phyloP scores from a whole-genome alignment of 352 stramenopile genomes.

The Phytophthora pluvialis region DNA sequence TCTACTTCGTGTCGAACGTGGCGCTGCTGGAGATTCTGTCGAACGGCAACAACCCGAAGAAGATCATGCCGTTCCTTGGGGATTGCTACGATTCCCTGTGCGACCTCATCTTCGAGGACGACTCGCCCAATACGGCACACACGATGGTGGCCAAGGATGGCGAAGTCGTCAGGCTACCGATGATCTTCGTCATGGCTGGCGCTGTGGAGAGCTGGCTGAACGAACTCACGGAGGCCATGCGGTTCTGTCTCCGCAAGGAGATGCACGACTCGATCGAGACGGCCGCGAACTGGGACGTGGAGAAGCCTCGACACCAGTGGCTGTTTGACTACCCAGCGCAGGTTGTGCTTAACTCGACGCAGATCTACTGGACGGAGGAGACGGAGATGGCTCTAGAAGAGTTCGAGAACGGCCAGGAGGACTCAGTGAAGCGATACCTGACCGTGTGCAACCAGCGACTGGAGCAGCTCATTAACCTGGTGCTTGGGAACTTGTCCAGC shows the following conservation, averaged over 20 bases:
- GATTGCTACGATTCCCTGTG: conserved; percentile 98
- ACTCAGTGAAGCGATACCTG: conserved; percentile 87
- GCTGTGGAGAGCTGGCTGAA: conserved; percentile 90
- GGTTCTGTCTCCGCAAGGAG: conserved; percentile 82
- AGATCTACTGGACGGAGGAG: conserved; percentile 97
- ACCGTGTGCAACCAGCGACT: conserved; percentile 83
- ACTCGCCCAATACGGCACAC: conserved; percentile 77
- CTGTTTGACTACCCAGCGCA: conserved; percentile 96
- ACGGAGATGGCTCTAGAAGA: conserved; percentile 92
- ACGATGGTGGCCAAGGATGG: conserved; percentile 89
- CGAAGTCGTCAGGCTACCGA: conserved; percentile 67
- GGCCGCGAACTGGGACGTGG: conserved; percentile 93
- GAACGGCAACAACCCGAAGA: conserved; percentile 95
- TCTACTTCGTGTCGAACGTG: conserved; percentile 92
- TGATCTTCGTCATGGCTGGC: conserved; percentile 84
- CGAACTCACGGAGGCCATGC: conserved; percentile 86
- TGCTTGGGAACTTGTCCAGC: conserved; percentile 88
- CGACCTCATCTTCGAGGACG: conserved; percentile 82
- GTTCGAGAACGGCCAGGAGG: conserved; percentile 89
- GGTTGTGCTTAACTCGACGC: conserved; percentile 86
- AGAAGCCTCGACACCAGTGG: conserved; percentile 97
- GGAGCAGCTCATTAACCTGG: conserved; percentile 93
- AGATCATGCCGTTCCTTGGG: conserved; percentile 97
- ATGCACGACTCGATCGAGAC: conserved; percentile 91
- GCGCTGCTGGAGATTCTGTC: conserved; percentile 87